Conservation (phyloP, 805 yeast species). For the Metschnikowia chrysomelidarum region DNA sequence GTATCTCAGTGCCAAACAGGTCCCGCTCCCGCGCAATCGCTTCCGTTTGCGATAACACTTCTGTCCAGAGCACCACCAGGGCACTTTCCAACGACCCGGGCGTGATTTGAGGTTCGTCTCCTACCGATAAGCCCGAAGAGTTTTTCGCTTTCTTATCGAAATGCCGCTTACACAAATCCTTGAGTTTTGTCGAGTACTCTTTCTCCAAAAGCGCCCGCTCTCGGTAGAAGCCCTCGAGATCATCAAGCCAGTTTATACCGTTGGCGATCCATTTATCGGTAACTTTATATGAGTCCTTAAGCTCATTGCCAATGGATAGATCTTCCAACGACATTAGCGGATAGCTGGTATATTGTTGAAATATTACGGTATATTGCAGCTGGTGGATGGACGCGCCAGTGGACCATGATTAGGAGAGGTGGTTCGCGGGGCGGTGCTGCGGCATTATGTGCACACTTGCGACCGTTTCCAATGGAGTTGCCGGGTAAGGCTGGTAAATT, state of each 20-base stretch:
- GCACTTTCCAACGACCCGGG: constrained; percentile 95
- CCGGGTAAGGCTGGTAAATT: no score
- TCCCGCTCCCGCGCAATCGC: constrained; percentile 65
- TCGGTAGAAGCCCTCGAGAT: constrained; percentile 77
- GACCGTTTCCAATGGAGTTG: no score
- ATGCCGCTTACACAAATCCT: constrained; percentile 61
- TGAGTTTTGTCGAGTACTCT: constrained; percentile 73
- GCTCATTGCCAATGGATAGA: constrained; percentile 61
- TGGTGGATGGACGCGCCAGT: no score
- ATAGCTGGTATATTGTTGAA: no score
- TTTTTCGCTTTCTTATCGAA: constrained; percentile 73
- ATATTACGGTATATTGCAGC: no score
- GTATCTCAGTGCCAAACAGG: constrained; percentile 58
- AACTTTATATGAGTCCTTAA: constrained; percentile 75
- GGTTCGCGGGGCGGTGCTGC: no score
- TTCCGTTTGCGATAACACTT: constrained; percentile 81
- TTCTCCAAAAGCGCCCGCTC: constrained; percentile 81
- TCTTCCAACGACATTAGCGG: constrained; percentile 21
- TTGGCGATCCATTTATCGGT: constrained; percentile 77
- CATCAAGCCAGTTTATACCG: constrained; percentile 72
- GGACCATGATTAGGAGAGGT: no score
- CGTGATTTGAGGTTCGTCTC: constrained; percentile 85
- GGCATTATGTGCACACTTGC: no score
- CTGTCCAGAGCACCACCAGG: constrained; percentile 85
- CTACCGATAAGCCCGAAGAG: constrained; percentile 73